A percentile compares a stretch with the other conserved stretches of the same genome.
These are phyloP conservation scores for Aspergillus haitiensis DNA, from an alignment of 495 filamentous ascomycete genomes.

Conservation along the genomic window DNA sequence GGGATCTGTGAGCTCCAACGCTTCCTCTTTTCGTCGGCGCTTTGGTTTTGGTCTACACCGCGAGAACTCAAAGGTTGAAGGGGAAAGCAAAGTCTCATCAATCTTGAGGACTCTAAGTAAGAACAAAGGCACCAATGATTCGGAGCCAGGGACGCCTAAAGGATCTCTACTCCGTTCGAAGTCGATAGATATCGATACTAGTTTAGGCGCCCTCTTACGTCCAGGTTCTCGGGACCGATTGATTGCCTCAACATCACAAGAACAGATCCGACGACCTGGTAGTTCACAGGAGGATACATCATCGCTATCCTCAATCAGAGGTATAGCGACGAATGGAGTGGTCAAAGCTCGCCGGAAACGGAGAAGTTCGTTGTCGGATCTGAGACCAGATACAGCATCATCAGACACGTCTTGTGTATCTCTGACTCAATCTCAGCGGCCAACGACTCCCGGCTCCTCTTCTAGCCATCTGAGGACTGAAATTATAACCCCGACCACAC, in stretches of 20 bases:
- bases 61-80: constrained; percentile 67
- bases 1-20: constrained; percentile 66
- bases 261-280: constrained; percentile 46
- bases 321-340: constrained; percentile 36
- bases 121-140: constrained; percentile 60
- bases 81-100: constrained; percentile 69
- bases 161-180: constrained; percentile 69
- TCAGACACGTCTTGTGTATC: constrained; percentile 39
- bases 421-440: constrained; percentile 35
- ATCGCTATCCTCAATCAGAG: constrained; percentile 40
- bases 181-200: constrained; percentile 72
- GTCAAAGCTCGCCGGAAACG: constrained; percentile 68
- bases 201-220: constrained; percentile 51
- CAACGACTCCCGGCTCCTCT: constrained; percentile 36
- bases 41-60: constrained; percentile 77
- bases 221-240: constrained; percentile 68
- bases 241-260: constrained; percentile 45
- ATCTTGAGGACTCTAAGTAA: constrained; percentile 92
- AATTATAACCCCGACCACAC: constrained; percentile 35
- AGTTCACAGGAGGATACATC: constrained; percentile 46
- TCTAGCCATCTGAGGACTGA: constrained; percentile 34
- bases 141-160: constrained; percentile 58
- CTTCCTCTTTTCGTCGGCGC: constrained; percentile 79
- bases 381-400: constrained; percentile 61
- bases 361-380: constrained; percentile 87